A percentile compares a stretch with the other conserved stretches of the same genome.
Conservation (phyloP, 495 filamentous ascomycete genomes). For the Pyronema omphalodes region DNA sequence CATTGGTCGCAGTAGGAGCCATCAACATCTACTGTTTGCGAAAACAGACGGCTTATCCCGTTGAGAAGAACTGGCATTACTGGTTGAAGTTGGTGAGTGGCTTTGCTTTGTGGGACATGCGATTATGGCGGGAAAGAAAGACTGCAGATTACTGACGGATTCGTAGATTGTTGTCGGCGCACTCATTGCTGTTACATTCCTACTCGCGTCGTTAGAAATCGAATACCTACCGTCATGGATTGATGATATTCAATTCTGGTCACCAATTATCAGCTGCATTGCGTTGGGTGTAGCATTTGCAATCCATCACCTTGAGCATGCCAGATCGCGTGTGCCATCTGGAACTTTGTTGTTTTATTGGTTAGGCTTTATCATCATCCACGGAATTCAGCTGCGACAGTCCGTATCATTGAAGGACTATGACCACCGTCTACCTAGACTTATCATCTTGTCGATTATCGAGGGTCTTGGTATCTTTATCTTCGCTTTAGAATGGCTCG, state of each 20-base stretch:
- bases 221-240: slow-evolving; percentile 50
- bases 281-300: slow-evolving; percentile 62
- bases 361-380: slow-evolving; percentile 69
- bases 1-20: slow-evolving; percentile 56
- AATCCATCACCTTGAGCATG: slow-evolving; percentile 89
- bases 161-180: slow-evolving; percentile 47
- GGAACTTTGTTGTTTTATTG: slow-evolving; percentile 93
- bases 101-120: background rate
- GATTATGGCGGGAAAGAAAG: background rate
- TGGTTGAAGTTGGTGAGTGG: slow-evolving; percentile 66
- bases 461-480: slow-evolving; percentile 54
- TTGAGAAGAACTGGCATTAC: slow-evolving; percentile 86
- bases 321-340: slow-evolving; percentile 71
- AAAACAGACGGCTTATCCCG: slow-evolving; percentile 42
- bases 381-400: slow-evolving; percentile 73
- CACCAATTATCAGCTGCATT: slow-evolving; percentile 53
- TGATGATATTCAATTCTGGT: slow-evolving; percentile 81
- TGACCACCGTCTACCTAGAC: slow-evolving; percentile 47
- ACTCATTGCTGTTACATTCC: slow-evolving; percentile 45
- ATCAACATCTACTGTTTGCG: slow-evolving; percentile 55
- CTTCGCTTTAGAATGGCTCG: slow-evolving; percentile 73
- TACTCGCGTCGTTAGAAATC: slow-evolving; percentile 61
- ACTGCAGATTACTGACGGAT: background rate
- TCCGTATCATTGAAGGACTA: slow-evolving; percentile 61
- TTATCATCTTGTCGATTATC: slow-evolving; percentile 56